phyloP scores from a whole-genome alignment of 1,139 yeast species.

The Taphrina confusa region DNA sequence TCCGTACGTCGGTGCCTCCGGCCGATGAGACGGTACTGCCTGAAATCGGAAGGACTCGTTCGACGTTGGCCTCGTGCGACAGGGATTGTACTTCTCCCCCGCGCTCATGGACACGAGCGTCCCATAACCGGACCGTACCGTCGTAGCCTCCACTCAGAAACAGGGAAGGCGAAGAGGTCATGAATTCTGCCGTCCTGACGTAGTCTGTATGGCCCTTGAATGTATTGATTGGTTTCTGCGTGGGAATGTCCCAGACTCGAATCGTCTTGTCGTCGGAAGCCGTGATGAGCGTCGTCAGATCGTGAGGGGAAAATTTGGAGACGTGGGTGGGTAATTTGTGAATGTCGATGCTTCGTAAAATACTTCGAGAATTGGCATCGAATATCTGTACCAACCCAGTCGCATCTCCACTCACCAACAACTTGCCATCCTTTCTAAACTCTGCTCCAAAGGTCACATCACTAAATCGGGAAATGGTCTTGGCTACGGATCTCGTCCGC shows the following conservation, averaged over 20 bases:
- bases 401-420: constrained; percentile 85
- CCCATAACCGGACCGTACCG: constrained; percentile 82
- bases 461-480: constrained; percentile 86
- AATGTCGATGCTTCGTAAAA: constrained; percentile 77
- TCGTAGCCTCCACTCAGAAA: constrained; percentile 94
- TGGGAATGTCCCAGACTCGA: constrained; percentile 78
- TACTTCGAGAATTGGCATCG: constrained; percentile 78
- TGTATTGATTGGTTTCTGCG: constrained; percentile 69
- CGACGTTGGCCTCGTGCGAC: constrained; percentile 76
- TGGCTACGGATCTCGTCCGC: constrained; percentile 84
- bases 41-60: constrained; percentile 70
- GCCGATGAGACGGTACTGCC: constrained; percentile 85
- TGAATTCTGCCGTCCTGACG: constrained; percentile 76
- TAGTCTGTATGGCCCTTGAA: constrained; percentile 84
- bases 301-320: constrained; percentile 82
- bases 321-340: constrained; percentile 88
- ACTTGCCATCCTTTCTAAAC: constrained; percentile 77
- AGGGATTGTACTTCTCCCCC: constrained; percentile 49
- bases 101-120: constrained; percentile 59
- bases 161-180: constrained; percentile 63
- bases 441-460: constrained; percentile 88
- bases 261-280: constrained; percentile 91
- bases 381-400: constrained; percentile 79
- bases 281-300: constrained; percentile 70
- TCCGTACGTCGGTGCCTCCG: constrained; percentile 75